A percentile compares a stretch with the other conserved stretches of the same genome.
phyloP scores from a whole-genome alignment of 768 basidiomycete species.

The Infundibulicybe gibba region DNA sequence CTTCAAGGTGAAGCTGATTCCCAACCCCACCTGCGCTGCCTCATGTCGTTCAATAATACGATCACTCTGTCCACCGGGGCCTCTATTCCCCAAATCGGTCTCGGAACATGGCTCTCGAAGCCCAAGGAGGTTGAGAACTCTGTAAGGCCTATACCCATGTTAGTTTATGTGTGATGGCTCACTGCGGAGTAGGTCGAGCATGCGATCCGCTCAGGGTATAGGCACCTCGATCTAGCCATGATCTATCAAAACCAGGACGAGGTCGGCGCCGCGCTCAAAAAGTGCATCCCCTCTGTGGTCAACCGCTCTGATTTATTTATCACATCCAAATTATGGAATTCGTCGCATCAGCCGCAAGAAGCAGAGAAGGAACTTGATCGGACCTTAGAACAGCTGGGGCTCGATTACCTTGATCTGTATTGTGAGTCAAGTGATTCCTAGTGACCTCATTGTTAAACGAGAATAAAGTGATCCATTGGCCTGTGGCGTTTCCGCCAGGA shows the following conservation, averaged over 20 bases:
- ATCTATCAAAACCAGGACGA: conserved; percentile 80
- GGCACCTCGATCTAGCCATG: conserved; percentile 83
- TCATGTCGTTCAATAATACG: conserved; percentile 39
- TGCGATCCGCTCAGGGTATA: conserved; percentile 73
- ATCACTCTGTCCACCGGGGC: conserved; percentile 42
- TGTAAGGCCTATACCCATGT: conserved; percentile 31
- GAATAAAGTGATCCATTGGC: conserved; percentile 72
- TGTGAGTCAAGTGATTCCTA: conserved; percentile 36
- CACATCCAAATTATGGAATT: conserved; percentile 84
- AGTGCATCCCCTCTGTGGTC: conserved; percentile 73
- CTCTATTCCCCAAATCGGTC: conserved; percentile 70
- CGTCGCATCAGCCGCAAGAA: conserved; percentile 56
- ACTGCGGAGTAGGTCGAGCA: conserved; percentile 54
- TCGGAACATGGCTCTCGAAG: conserved; percentile 80
- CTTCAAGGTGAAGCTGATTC: too few relatives aligned
- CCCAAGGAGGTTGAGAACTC: conserved; percentile 74
- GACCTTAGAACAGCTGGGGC: conserved; percentile 68
- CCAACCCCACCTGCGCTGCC: too few relatives aligned
- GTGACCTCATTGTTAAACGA: not conserved
- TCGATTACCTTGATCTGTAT: conserved; percentile 80
- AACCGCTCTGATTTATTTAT: conserved; percentile 80
- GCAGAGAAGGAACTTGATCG: conserved; percentile 76
- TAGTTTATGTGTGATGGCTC: not conserved
- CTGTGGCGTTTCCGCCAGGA: conserved; percentile 62
- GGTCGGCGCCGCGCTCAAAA: conserved; percentile 70